These are phyloP conservation scores for Apodospora peruviana DNA, from an alignment of 495 filamentous ascomycete genomes.

Conservation along the genomic window DNA sequence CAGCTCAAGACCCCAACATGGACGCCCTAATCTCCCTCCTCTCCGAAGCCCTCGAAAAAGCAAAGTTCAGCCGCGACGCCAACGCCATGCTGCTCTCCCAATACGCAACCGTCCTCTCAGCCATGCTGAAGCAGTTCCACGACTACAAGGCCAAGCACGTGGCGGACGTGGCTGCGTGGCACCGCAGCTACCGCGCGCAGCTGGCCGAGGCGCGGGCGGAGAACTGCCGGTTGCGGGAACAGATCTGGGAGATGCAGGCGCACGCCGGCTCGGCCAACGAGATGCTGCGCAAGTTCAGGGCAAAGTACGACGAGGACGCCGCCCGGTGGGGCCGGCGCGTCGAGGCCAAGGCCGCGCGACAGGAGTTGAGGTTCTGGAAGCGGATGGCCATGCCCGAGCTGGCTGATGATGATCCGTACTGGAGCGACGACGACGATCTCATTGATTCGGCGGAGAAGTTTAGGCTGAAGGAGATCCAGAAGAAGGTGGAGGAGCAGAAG, in stretches of 20 bases:
- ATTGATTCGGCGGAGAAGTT: constrained; percentile 48
- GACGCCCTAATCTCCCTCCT: constrained; percentile 48
- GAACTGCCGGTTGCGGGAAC: constrained; percentile 49
- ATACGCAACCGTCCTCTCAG: constrained; percentile 40
- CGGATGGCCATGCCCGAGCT: constrained; percentile 48
- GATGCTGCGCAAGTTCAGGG: constrained; percentile 42
- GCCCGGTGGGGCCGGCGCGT: constrained; percentile 41
- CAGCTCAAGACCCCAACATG: constrained; percentile 46
- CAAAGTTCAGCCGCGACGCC: constrained; percentile 44
- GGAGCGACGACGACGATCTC: constrained; percentile 52
- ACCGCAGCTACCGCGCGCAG: constrained; percentile 50
- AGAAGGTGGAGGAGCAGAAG: constrained; percentile 32
- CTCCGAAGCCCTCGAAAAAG: constrained; percentile 46
- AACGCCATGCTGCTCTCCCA: constrained; percentile 45
- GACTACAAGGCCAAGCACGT: constrained; percentile 48
- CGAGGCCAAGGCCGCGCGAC: constrained; percentile 34
- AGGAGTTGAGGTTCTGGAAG: constrained; percentile 52
- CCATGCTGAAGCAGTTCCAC: constrained; percentile 48
- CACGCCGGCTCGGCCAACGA: constrained; percentile 45
- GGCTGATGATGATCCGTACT: constrained; percentile 45
- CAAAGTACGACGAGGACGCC: constrained; percentile 41
- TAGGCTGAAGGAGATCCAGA: constrained; percentile 33
- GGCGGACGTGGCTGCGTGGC: constrained; percentile 47
- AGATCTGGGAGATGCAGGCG: constrained; percentile 53
- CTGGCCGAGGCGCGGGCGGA: constrained; percentile 52